Base-by-base conservation (phyloP, 352 stramenopile species). In the Pythium phragmitis region DNA sequence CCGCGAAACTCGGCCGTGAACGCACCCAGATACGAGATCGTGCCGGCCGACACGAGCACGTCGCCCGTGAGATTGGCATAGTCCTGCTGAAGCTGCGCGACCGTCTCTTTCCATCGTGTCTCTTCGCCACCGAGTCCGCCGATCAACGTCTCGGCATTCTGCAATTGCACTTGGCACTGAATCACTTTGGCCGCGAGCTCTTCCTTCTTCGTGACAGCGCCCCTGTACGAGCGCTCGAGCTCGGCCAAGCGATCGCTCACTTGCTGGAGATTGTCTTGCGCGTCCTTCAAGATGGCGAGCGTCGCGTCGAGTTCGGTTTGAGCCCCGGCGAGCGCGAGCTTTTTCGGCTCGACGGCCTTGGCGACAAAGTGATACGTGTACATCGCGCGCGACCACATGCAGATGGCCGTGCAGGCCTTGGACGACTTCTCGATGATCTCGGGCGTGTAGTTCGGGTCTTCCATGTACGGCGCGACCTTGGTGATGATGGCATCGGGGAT, bases 371-470 rank as follows among this genome's bases (percentile, higher is more conserved):
- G 79, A 57, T 95, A 94, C 52, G 88, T 90, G 68, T 91, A 85
- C 85, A 95, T 95, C 12, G 87, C 87, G 1, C 82, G 72, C 6
- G 80, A 75, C 87, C 87, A 95, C 87, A 96, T 96, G 62, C 91
- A 98, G 39, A 98, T 95, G 16, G 88, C 91, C 8, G 85, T 96
- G 66, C 88, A 96, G 8, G 91, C 91, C 60, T 96, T 96, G 1
- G 89, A 97, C 3, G 91, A 94, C 53, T 96, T 97, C 28, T 97
- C 88, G 57, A 98, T 97, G n/a, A 81, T 77, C 30, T 96, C 88
- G 0, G 91, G 90, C 5, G 87, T 96, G 58, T 96, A 97, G 56
- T 96, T 95, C 1, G 87, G 87, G 59, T 96, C 88, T 52, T 94
- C 83, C 76, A 96, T 96, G 67, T 92, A 96, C 0, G 88, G 82